These are phyloP conservation scores for Suhomyces terraborum DNA, from an alignment of 1,139 yeast species.

Conservation along the genomic window DNA sequence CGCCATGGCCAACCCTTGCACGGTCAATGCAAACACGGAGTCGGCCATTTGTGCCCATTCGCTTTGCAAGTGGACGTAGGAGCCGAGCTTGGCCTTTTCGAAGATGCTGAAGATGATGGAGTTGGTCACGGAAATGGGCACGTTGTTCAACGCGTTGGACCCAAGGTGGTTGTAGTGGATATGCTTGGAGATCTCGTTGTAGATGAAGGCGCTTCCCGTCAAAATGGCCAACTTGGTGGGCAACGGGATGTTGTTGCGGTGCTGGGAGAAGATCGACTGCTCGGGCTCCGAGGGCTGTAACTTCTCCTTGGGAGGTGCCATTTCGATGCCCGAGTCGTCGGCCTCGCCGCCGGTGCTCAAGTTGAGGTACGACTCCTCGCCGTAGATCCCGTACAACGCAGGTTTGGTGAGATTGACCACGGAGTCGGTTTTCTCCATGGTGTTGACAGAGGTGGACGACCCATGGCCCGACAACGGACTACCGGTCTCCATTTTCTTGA, in stretches of 20 bases:
- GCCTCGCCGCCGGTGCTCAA: slow-evolving; percentile 24
- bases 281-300: not conserved
- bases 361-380: slow-evolving; percentile 39
- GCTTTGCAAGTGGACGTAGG: slow-evolving; percentile 11
- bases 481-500: slow-evolving; percentile 16
- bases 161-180: slow-evolving; percentile 49
- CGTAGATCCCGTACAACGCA: slow-evolving; percentile 50
- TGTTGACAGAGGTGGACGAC: slow-evolving; percentile 18
- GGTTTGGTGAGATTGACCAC: slow-evolving; percentile 52
- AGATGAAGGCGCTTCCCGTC: slow-evolving; percentile 47
- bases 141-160: slow-evolving; percentile 10
- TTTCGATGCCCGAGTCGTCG: slow-evolving; percentile 8
- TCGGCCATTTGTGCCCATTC: slow-evolving; percentile 22
- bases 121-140: slow-evolving; percentile 33
- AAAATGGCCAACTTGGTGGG: slow-evolving; percentile 34
- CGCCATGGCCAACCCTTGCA: slow-evolving; percentile 67
- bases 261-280: not conserved
- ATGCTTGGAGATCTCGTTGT: slow-evolving; percentile 52
- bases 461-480: slow-evolving; percentile 9
- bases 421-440: slow-evolving; percentile 46
- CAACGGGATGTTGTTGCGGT: slow-evolving; percentile 15
- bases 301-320: slow-evolving; percentile 2
- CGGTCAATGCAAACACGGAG: slow-evolving; percentile 29
- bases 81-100: slow-evolving; percentile 30
- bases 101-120: slow-evolving; percentile 35